These are phyloP conservation scores for Gryganskiella cystojenkinii DNA, from an alignment of 192 early-diverging fungal species.

Conservation along the genomic window DNA sequence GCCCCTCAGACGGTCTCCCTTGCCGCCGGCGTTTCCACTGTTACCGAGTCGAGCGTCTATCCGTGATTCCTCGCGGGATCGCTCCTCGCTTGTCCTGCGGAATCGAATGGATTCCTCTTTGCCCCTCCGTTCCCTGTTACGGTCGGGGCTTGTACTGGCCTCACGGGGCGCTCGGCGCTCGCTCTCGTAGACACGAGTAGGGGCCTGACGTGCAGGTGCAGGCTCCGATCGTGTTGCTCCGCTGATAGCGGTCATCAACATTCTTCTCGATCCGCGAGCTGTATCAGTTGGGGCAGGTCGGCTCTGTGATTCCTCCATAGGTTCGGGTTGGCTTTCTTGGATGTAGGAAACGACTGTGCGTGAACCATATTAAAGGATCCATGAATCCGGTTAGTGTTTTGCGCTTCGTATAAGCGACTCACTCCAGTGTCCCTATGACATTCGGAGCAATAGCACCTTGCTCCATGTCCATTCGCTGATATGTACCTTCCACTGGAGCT, in stretches of 20 bases:
- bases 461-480: not conserved
- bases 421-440: too few relatives aligned
- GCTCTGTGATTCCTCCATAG: not conserved
- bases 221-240: constrained; percentile 24
- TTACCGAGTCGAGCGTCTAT: constrained; percentile 35
- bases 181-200: constrained; percentile 32
- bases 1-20: constrained; percentile 4
- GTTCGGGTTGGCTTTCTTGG: not conserved
- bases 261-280: constrained; percentile 12
- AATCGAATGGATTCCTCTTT: constrained; percentile 30
- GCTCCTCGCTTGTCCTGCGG: constrained; percentile 24
- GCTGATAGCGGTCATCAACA: constrained; percentile 40
- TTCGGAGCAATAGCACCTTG: too few relatives aligned
- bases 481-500: constrained; percentile 9
- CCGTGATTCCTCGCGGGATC: constrained; percentile 23
- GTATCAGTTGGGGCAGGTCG: not conserved
- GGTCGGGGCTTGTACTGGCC: constrained; percentile 25
- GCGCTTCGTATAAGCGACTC: too few relatives aligned
- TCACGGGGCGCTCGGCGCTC: constrained; percentile 18
- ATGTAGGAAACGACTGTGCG: not conserved
- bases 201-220: constrained; percentile 17
- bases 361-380: too few relatives aligned
- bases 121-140: constrained; percentile 19
- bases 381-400: too few relatives aligned
- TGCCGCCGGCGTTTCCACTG: not conserved